phyloP scores from a whole-genome alignment of 805 yeast genomes.

The Monosporozyma siamensis region DNA sequence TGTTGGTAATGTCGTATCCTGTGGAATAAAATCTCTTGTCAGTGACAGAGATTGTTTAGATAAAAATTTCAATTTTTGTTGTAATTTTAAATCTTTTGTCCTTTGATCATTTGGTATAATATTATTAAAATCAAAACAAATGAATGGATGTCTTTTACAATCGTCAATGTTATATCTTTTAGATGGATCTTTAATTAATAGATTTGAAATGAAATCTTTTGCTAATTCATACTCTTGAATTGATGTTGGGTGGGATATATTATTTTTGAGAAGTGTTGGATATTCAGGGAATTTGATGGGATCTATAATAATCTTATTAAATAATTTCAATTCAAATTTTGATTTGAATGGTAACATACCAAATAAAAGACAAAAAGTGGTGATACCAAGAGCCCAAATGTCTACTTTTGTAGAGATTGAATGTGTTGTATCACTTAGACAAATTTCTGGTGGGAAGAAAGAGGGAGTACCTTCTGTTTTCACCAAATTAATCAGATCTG shows the following conservation, averaged over 20 bases:
- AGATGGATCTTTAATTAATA: slow-evolving; percentile 63
- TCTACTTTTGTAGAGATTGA: slow-evolving; percentile 72
- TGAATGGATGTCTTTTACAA: slow-evolving; percentile 71
- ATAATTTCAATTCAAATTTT: slow-evolving; percentile 61
- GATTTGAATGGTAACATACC: slow-evolving; percentile 84
- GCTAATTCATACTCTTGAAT: slow-evolving; percentile 39
- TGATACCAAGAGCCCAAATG: slow-evolving; percentile 96
- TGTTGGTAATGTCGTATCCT: background rate
- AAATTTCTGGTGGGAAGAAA: slow-evolving; percentile 88
- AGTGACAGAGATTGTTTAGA: slow-evolving; percentile 1
- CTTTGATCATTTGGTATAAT: slow-evolving; percentile 9
- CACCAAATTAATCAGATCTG: slow-evolving; percentile 70
- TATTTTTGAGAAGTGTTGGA: slow-evolving; percentile 16
- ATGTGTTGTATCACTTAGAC: slow-evolving; percentile 39
- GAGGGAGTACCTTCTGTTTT: slow-evolving; percentile 98
- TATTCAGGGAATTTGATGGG: slow-evolving; percentile 48
- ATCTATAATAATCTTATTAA: slow-evolving; percentile 66
- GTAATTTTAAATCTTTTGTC: slow-evolving; percentile 15
- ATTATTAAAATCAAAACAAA: slow-evolving; percentile 34
- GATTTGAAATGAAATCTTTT: slow-evolving; percentile 48
- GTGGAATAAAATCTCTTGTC: no score
- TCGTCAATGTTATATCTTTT: slow-evolving; percentile 60
- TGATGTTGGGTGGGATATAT: slow-evolving; percentile 24
- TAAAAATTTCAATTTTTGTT: slow-evolving; percentile 12
- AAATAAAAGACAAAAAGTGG: slow-evolving; percentile 76